Evolutionary conservation across 2,329 filamentous ascomycete species (phyloP), one percentile per base, ranked within the genome.

Genomic region (Claviceps purpurea): DNA sequence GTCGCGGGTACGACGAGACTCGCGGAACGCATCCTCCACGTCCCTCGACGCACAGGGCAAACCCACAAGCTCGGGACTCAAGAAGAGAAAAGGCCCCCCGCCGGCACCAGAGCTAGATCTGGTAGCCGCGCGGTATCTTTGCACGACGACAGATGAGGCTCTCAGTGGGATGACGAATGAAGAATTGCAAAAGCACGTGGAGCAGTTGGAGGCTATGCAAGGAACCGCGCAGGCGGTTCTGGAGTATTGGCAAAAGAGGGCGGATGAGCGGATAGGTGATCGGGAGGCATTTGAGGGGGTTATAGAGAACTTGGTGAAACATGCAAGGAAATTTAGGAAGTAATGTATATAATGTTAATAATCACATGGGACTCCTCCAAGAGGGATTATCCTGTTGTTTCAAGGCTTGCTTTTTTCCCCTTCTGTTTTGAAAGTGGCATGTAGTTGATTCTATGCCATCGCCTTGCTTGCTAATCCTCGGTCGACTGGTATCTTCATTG

Each of bases 281-380:
- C 84, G 93, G 59, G 91, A 96, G 65, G 88, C 89, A 2, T 93
- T 96, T 65, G 91, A 97, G 65, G 89, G 89, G 0, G 91, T 97
- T 16, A 96, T 97, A 75, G 91, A 95, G 70, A 96, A 95, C 66
- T 68, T 97, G 58, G 91, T 96, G 44, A 93, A 89, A 67, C 89
- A 95, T 70, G 89, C 89, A 49, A 78, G 89, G 65, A 88, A 90
- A 70, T 82, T 89, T 52, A 78, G 89, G 64, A 93, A 90, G 69
- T 88, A 71, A 53, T 24, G n/a, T 37, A 38, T 41, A 34, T 30
- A 8, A 49, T 34, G 11, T 34, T 11, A 34, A 34, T 34, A 34
- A 34, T 34, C 30, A 34, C 30, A 34, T 11, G 30, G 10, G 10
- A 34, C 10, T 34, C 30, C 30, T 34, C 30, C 30, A 4, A 34